phyloP scores from a whole-genome alignment of 805 yeast genomes.

The Lachancea kluyveri region DNA sequence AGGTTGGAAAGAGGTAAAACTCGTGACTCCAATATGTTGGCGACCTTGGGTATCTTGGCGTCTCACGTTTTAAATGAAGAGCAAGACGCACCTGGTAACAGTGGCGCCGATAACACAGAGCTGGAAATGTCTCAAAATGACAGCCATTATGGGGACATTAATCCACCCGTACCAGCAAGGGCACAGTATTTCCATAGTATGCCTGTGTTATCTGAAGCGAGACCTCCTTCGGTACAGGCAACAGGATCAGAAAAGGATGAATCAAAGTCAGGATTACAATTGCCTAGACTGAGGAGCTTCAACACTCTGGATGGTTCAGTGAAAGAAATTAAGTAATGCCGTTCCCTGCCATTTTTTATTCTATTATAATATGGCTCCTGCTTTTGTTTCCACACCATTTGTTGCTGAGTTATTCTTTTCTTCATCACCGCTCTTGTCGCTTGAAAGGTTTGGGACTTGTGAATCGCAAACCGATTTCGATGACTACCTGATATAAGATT shows the following conservation, averaged over 20 bases:
- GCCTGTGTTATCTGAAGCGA: constrained; percentile 2
- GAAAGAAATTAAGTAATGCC: no score
- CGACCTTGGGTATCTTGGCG: constrained; percentile 49
- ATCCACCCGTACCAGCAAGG: background rate
- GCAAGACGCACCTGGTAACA: constrained; percentile 4
- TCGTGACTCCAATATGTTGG: constrained; percentile 32
- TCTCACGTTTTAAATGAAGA: constrained; percentile 44
- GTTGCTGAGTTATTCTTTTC: no score
- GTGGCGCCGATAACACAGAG: constrained; percentile 10
- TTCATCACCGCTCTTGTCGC: no score
- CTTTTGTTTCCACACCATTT: no score
- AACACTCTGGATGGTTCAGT: constrained; percentile 22
- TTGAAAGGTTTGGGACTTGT: no score
- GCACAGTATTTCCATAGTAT: constrained; percentile 2
- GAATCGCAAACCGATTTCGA: no score
- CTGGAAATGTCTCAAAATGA: constrained; percentile 12
- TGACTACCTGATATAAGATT: no score
- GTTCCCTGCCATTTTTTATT: no score
- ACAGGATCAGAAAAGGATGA: constrained; percentile 1
- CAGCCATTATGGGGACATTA: constrained; percentile 3
- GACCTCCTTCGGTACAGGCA: constrained; percentile 2
- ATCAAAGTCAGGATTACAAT: constrained; percentile 4
- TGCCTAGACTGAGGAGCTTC: constrained; percentile 27
- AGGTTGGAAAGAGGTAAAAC: constrained; percentile 4
- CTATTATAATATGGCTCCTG: no score